phyloP scores from a whole-genome alignment of 805 yeast genomes.

The Brettanomyces custersianus region DNA sequence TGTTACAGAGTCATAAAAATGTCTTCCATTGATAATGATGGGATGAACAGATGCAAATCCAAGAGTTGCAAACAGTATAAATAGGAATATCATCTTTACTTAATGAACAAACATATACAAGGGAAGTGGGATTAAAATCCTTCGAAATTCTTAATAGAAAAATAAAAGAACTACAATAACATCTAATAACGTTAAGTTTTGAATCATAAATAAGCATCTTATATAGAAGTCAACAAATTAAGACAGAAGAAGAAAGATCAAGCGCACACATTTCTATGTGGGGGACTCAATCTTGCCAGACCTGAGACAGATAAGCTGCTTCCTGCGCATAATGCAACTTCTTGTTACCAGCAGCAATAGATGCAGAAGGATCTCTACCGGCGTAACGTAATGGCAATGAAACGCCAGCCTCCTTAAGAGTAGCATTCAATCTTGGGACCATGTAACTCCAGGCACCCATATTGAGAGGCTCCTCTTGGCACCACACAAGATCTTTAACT shows the following conservation, averaged over 20 bases:
- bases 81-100: no score
- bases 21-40: constrained; percentile 56
- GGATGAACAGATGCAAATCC: constrained; percentile 35
- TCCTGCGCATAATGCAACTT: constrained; percentile 82
- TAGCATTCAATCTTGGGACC: constrained; percentile 74
- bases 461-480: constrained; percentile 98
- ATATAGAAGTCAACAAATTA: no score
- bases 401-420: constrained; percentile 64
- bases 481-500: constrained; percentile 84
- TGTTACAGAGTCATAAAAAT: constrained; percentile 69
- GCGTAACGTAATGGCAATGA: constrained; percentile 66
- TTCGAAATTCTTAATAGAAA: no score
- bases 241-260: no score
- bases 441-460: constrained; percentile 85
- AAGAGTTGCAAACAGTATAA: neutral
- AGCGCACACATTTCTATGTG: no score
- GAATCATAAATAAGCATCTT: no score
- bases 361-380: constrained; percentile 97
- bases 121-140: no score
- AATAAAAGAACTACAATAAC: no score
- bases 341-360: constrained; percentile 97
- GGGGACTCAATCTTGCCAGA: constrained; percentile 23
- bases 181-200: no score
- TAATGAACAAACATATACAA: no score
- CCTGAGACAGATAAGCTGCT: constrained; percentile 74